phyloP scores from a whole-genome alignment of 1,284 basidiomycete genomes.

The Anthracocystis panici-leucophaei region DNA sequence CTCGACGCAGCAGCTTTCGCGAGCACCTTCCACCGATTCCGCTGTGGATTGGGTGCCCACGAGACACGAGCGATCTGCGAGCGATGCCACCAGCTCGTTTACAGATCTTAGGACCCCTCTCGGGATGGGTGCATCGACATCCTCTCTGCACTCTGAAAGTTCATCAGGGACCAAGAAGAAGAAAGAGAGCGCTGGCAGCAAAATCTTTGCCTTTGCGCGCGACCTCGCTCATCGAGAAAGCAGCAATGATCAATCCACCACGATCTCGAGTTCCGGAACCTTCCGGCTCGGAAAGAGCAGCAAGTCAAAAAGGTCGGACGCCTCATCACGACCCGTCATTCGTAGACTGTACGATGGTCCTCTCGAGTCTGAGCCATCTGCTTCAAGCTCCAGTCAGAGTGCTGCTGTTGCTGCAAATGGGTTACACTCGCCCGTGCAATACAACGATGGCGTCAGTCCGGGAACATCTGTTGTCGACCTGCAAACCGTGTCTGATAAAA shows the following conservation, averaged over 20 bases:
- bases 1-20: conserved; percentile 22
- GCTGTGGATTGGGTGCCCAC: conserved; percentile 10
- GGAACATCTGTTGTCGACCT: conserved; percentile 28
- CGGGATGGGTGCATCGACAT: conserved; percentile 21
- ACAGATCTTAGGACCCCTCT: conserved; percentile 13
- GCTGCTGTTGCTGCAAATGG: neutral
- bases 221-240: conserved; percentile 31
- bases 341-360: conserved; percentile 43
- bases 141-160: conserved; percentile 37
- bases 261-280: conserved; percentile 21
- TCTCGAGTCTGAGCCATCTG: conserved; percentile 28
- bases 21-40: conserved; percentile 31
- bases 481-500: neutral
- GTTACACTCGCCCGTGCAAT: conserved; percentile 12
- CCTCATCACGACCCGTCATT: conserved; percentile 27
- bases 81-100: conserved; percentile 28
- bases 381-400: conserved; percentile 3
- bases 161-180: conserved; percentile 35
- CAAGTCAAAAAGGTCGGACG: conserved; percentile 33
- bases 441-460: conserved; percentile 30
- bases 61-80: conserved; percentile 32
- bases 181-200: conserved; percentile 36
- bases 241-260: conserved; percentile 10
- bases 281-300: conserved; percentile 31
- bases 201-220: conserved; percentile 41